Base-by-base conservation (phyloP, 2,329 filamentous ascomycete genomes). In the Beauveria sp. region DNA sequence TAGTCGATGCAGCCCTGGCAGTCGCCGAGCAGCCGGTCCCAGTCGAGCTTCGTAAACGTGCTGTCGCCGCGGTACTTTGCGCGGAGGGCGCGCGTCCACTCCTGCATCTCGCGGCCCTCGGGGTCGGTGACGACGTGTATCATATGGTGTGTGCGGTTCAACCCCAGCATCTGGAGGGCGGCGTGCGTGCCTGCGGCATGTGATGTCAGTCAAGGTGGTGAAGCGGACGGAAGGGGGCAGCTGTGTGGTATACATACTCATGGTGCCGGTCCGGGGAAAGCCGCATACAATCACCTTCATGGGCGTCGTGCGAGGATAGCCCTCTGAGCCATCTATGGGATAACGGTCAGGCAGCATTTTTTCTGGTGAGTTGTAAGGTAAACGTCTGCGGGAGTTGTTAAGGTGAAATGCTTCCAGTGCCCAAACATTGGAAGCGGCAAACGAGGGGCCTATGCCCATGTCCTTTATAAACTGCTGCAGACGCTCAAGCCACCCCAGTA, bases 1-100 rank as follows among this genome's bases (percentile, higher is more conserved):
- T 62, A 66, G 59, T 66, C 64, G 20, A 64, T 62, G 44, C 60
- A 24, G 18, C 47, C 63, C 50, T 65, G 59, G 61, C 55, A 66
- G 34, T 61, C 56, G 10, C 61, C 64, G 22, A 65, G 62, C 8
- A 66, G 56, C 37, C 62, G 47, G 48, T 66, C 62, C 66, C 65
- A 64, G 40, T 66, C 64, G 6, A 9, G 18, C 26, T 37, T 50
- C 3, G 52, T 55, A 26, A 55, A 55, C 24, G 44, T 44, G 43
- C 46, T 46, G 24, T 55, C 41, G 30, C 24, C n/a, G 8, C 59
- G 59, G 59, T 61, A 55, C 37, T 61, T 61, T 52, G 52, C 52
- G 20, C 52, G 52, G 20, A 61, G 52, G 10, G 59, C 59, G 10
- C 59, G 59, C 22, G 59, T 55, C 59, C 59, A 61, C 44, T 61